Conservation (phyloP, 495 filamentous ascomycete genomes). For the Lepidopterella palustris region DNA sequence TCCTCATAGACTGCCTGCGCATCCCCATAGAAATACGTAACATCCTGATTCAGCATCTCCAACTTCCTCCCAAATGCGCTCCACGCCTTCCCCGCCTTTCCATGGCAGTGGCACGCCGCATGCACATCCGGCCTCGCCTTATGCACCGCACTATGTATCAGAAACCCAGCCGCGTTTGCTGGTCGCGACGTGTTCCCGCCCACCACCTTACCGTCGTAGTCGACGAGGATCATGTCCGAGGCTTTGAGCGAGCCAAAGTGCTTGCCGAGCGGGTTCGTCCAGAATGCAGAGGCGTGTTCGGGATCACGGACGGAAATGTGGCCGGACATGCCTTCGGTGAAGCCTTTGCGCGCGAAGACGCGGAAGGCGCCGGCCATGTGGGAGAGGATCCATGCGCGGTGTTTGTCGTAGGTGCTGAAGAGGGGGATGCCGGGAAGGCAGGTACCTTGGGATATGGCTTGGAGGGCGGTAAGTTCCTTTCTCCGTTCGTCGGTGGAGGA, state of each 20-base stretch:
- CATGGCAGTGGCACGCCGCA: constrained; percentile 38
- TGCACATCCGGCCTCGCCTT: constrained; percentile 38
- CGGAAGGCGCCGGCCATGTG: constrained; percentile 58
- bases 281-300: constrained; percentile 54
- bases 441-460: constrained; percentile 36
- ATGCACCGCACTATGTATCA: constrained; percentile 39
- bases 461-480: constrained; percentile 29
- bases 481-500: background rate
- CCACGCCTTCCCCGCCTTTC: constrained; percentile 37
- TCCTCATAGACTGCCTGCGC: constrained; percentile 39
- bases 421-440: constrained; percentile 32
- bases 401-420: constrained; percentile 33
- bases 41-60: constrained; percentile 43
- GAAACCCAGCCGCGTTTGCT: constrained; percentile 39
- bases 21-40: constrained; percentile 37
- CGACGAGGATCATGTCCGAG: constrained; percentile 38
- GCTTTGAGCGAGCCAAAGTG: constrained; percentile 38
- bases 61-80: constrained; percentile 34
- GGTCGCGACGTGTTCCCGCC: constrained; percentile 36
- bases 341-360: constrained; percentile 50
- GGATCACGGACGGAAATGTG: constrained; percentile 62
- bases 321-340: constrained; percentile 58
- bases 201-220: constrained; percentile 36
- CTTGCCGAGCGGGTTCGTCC: constrained; percentile 49
- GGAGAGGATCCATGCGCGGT: constrained; percentile 44